Evolutionary conservation across 495 filamentous ascomycete genomes (phyloP), one percentile per base, ranked within the genome.

Genomic region (Physcia stellaris): DNA sequence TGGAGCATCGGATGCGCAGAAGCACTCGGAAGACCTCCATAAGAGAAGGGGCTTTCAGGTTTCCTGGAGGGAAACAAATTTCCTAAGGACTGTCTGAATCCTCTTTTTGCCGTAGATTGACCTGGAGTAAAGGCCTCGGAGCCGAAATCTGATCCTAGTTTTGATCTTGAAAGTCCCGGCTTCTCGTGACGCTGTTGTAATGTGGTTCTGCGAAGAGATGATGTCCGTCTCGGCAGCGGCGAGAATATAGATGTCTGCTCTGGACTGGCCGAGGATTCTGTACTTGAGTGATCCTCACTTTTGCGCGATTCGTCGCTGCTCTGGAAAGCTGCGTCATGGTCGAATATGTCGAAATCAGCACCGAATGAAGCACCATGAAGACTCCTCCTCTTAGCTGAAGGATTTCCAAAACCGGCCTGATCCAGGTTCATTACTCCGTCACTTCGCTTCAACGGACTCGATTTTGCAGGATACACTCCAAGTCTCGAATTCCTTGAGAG

Each of bases 391-490:
- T 95, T 95, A 10, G 83, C 75, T 16, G 84, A 79, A 2, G 87
- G 86, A 47, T 82, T 94, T 24, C 79, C 83, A n/a, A 79, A 63
- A 41, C 67, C 73, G 12, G 75, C 61, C 35, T 80, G 77, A 45
- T 92, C 88, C 11, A 92, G 56, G 50, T 83, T 82, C 81, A 93
- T 90, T 11, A 80, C 79, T 4, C 81, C 79, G 57, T 98, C 90
- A 49, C 77, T 92, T 34, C 92, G 75, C 61, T 96, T 96, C 31
- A 98, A 60, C 0, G 90, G 90, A 53, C 88, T 95, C 21, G 80
- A 76, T 32, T 80, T 75, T 15, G 68, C 57, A 12, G 77, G 61
- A 23, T 68, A 60, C 10, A 62, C 51, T 16, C 55, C 60, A 36
- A 67, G 63, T 29, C 40, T 49, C 24, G 55, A 50, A 28, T 69